phyloP scores from a whole-genome alignment of 164 flowering plant genomes.

The Aristolochia californica region DNA sequence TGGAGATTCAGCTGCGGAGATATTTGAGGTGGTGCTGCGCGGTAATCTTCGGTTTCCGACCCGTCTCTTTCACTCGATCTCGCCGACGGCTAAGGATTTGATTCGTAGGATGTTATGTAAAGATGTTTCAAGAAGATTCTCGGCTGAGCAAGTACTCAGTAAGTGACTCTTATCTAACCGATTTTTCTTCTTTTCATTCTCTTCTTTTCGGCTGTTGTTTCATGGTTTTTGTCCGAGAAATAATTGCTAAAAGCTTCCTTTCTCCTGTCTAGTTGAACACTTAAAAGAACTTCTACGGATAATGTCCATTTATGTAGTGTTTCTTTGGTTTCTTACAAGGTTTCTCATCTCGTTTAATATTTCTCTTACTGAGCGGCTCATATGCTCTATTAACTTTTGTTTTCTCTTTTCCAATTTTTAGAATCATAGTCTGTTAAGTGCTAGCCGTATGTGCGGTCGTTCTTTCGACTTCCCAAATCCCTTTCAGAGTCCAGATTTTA shows the following conservation, averaged over 20 bases:
- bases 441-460: neutral
- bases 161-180: conserved; percentile 15
- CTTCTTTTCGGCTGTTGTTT: neutral
- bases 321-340: neutral
- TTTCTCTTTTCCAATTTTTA: neutral
- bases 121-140: conserved; percentile 52
- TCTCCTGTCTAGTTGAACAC: too few species aligned
- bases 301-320: neutral
- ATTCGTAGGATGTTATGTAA: conserved; percentile 59
- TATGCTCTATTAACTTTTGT: too few species aligned
- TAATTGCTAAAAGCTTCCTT: too few species aligned
- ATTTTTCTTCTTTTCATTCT: neutral
- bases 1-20: conserved; percentile 61
- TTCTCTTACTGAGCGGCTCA: neutral
- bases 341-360: neutral
- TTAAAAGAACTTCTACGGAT: neutral
- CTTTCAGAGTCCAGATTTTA: neutral
- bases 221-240: neutral
- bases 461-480: neutral
- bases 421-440: neutral
- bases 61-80: conserved; percentile 38
- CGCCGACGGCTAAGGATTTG: conserved; percentile 61
- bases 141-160: conserved; percentile 81
- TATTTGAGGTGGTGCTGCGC: conserved; percentile 59
- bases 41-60: conserved; percentile 62